Evolutionary conservation across 257 asterid genomes (phyloP), one percentile per base, ranked within the genome.

Genomic region (Petunia axillaris): DNA sequence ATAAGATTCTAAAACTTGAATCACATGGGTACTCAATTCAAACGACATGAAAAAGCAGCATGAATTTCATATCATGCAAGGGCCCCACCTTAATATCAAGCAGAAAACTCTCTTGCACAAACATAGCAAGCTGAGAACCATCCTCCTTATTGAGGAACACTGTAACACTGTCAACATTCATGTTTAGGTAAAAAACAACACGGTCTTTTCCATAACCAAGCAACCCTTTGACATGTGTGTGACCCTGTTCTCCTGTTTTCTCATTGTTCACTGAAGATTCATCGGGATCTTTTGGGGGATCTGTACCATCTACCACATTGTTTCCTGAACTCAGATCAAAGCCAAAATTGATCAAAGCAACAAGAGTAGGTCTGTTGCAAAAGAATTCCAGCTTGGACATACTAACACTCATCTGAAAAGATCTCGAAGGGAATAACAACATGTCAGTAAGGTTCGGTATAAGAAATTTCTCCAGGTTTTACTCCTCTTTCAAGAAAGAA

Each of bases 331-430:
- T 94, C 81, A 96, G 77, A 82, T 90, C 95, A 84, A 93, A 64
- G 60, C 97, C 97, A 83, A 96, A 90, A 89, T 80, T 80, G 82
- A 96, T 96, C 88, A 96, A 90, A 85, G 98, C 98, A 85, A 96
- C 97, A 86, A 96, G 90, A 79, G 99, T 96, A 57, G 97, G 98
- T 79, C 99, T 90, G 89, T 96, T 96, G 92, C 96, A 94, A 83
- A 91, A 96, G 80, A 96, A 90, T 81, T 96, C 98, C 88, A 96
- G 82, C 91, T 91, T 96, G 84, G 99, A 93, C 99, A 96, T 96
- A 87, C 91, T 88, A 84, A 96, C 85, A 83, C 95, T 92, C 99
- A 96, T 92, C 99, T 96, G 95, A 66, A 87, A 85, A 81, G 41
- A 8, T 58, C 64, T 39, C 39, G 79, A 46, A 50, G 66, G 86